A percentile compares a stretch with the other conserved stretches of the same genome.
phyloP scores from a whole-genome alignment of 257 asterid genomes.

The Solanum etuberosum region DNA sequence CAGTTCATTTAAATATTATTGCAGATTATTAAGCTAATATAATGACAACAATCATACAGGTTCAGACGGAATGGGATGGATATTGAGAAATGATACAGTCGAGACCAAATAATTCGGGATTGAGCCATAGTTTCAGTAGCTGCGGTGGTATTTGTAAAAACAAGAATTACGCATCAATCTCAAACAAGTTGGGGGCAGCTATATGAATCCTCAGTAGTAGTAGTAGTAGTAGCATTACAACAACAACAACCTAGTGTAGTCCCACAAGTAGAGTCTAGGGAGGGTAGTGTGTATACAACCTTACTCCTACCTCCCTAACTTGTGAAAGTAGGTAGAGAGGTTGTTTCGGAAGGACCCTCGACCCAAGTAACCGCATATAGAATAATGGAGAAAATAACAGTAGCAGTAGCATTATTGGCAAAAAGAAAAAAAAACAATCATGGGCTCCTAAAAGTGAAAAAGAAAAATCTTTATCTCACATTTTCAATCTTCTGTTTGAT shows the following conservation, averaged over 20 bases:
- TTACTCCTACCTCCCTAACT: neutral
- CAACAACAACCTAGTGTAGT: neutral
- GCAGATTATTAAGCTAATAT: neutral
- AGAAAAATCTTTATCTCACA: conserved; percentile 1
- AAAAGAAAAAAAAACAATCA: neutral
- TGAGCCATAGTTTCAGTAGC: neutral
- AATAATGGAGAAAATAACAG: neutral
- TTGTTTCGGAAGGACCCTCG: neutral
- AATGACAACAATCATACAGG: neutral
- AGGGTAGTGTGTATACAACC: neutral
- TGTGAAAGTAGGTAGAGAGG: neutral
- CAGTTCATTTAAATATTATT: neutral
- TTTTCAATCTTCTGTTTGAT: conserved; percentile 66
- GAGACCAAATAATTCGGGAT: neutral
- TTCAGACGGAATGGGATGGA: neutral
- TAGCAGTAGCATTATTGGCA: neutral
- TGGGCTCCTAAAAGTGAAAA: neutral
- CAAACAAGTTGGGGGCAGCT: neutral
- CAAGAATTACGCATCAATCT: neutral
- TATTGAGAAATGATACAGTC: neutral
- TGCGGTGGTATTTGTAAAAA: neutral
- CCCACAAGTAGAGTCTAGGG: neutral
- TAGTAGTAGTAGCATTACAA: neutral
- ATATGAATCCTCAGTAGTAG: neutral
- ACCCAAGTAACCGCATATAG: neutral